Conservation (phyloP, 2,329 filamentous ascomycete genomes). For the Tolypocladium inflatum region DNA sequence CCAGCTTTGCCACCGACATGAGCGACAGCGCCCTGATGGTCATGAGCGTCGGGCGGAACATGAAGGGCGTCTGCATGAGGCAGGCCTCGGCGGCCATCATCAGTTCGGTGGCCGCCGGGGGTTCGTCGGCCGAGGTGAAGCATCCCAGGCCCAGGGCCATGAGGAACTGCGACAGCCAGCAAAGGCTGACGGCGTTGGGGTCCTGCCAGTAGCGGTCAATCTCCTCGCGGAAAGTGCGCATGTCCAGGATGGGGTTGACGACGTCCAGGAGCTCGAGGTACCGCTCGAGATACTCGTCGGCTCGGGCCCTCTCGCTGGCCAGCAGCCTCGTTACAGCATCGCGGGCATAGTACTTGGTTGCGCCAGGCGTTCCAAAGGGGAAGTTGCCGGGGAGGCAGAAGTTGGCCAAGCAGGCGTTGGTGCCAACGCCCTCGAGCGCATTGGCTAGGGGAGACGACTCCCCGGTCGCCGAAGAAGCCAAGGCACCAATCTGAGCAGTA, state of each 20-base stretch:
- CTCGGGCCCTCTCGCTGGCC: conserved; percentile 15
- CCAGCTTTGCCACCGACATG: conserved; percentile 25
- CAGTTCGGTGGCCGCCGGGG: conserved; percentile 21
- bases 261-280: conserved; percentile 22
- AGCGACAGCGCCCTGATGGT: conserved; percentile 19
- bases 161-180: conserved; percentile 23
- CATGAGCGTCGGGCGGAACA: conserved; percentile 24
- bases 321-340: conserved; percentile 21
- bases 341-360: conserved; percentile 20
- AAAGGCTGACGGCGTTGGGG: conserved; percentile 16
- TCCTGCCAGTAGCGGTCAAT: conserved; percentile 22
- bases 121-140: conserved; percentile 19
- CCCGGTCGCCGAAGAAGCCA: conserved; percentile 10
- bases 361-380: conserved; percentile 25
- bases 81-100: conserved; percentile 27
- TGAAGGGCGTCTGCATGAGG: conserved; percentile 26
- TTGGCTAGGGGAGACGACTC: conserved; percentile 16
- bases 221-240: conserved; percentile 17
- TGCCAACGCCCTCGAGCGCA: conserved; percentile 21
- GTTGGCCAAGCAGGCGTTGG: conserved; percentile 24
- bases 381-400: conserved; percentile 26
- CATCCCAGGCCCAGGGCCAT: conserved; percentile 25
- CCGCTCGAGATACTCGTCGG: conserved; percentile 15
- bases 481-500: conserved; percentile 14
- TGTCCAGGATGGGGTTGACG: conserved; percentile 24